Base-by-base conservation (phyloP, 2,329 filamentous ascomycete species). In the Seiridium unicorne region DNA sequence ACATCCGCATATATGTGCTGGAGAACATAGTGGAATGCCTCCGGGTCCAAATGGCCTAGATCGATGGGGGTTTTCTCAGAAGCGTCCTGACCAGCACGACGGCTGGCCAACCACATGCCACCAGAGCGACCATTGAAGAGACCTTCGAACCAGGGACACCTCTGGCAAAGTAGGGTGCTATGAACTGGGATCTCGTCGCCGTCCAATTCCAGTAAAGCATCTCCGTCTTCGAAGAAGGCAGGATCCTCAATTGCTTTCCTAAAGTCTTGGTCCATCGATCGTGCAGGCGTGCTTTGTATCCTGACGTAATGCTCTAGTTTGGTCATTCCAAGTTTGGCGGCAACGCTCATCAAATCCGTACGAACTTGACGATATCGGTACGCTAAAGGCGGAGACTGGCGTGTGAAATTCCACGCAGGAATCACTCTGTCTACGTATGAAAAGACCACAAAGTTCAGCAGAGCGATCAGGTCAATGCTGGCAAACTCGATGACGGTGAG, bases 101-200 rank as follows among this genome's bases (percentile, higher is more conserved):
- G 85, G 38, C 84, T 84, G 54, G 88, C 83, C 26, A 99, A 81
- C 95, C 95, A 99, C 66, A 85, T 85, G 0, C 95, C 95, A 46
- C 84, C 84, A 6, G 95, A 92, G 48, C 92, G 88, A n/a, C 95
- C 95, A 66, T 91, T 83, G 73, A 97, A 98, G 48, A 99, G 81
- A 1, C 90, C 91, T 63, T 94, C 82, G 65, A 99, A 99, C 81
- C 97, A 99, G 0, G 92, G 93, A 67, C 93, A 97, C 65, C 95
- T 83, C 68, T 89, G 88, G 65, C 92, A 93, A 42, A 97, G 73
- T 3, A 98, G 74, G 4, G 88, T 81, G 64, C 92, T 94, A 69
- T 99, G 95, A 1, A 90, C 88, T 11, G 80, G 78, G 40, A 93
- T 77, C 35, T 88, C 88, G n/a, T 85, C 84, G 31, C 88, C 90